phyloP scores from a whole-genome alignment of 208 protist species.

The Angomonas desouzai region DNA sequence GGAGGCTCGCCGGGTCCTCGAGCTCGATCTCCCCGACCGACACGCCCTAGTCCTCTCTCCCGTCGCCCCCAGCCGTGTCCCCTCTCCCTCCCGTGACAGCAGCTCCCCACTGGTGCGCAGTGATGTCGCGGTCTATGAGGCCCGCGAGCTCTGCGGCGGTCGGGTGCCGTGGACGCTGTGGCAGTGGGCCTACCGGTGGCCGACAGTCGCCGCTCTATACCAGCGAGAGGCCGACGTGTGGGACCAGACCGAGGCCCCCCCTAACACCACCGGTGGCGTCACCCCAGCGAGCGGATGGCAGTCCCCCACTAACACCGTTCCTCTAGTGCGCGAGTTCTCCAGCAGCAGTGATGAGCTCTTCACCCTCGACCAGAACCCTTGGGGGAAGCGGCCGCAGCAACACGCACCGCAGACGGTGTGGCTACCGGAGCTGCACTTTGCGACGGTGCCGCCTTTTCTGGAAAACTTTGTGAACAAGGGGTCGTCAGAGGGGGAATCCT shows the following conservation, averaged over 20 bases:
- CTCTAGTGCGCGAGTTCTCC: conserved; percentile 10
- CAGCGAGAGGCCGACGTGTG: conserved; percentile 12
- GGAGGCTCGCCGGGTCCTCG: conserved; percentile 48
- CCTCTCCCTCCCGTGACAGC: conserved; percentile 13
- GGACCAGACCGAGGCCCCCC: conserved; percentile 5
- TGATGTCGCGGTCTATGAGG: conserved; percentile 37
- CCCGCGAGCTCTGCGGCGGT: conserved; percentile 40
- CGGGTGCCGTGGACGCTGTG: conserved; percentile 81
- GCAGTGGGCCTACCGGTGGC: conserved; percentile 85
- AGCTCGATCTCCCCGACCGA: conserved; percentile 26
- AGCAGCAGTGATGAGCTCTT: conserved; percentile 21
- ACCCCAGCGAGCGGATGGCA: conserved; percentile 4
- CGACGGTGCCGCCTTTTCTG: conserved; percentile 18
- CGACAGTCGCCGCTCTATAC: conserved; percentile 23
- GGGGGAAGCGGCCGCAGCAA: conserved; percentile 11
- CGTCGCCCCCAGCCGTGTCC: conserved; percentile 13
- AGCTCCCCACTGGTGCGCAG: conserved; percentile 17
- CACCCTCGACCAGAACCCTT: conserved; percentile 17
- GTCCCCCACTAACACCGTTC: conserved; percentile 8
- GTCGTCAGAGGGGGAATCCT: not conserved
- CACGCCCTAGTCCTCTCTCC: not conserved
- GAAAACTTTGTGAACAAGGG: conserved; percentile 5
- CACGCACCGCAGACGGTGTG: conserved; percentile 25
- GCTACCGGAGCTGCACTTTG: conserved; percentile 24
- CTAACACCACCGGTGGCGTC: too few species aligned